Conservation (phyloP, 139 green algal species). For the Micractinium sp. region DNA sequence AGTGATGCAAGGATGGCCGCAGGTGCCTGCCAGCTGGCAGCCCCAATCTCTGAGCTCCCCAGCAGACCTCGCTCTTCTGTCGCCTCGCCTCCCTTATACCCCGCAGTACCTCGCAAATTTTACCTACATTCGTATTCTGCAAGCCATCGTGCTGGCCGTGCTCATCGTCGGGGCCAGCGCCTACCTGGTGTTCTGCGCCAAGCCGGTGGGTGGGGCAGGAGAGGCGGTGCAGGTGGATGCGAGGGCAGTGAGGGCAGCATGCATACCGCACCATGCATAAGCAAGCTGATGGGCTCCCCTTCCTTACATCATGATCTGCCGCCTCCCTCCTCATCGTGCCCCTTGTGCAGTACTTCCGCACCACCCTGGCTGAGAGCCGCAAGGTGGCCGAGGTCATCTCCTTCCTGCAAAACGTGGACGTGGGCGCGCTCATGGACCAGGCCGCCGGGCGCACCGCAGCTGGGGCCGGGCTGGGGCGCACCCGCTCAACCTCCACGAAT, state of each 20-base stretch:
- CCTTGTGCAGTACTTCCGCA: not conserved
- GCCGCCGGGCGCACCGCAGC: not conserved
- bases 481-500: not conserved
- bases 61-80: not conserved
- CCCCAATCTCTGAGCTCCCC: too few relatives aligned
- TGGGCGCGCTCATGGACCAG: not conserved
- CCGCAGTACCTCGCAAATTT: not conserved
- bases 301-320: too few relatives aligned
- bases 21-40: too few relatives aligned
- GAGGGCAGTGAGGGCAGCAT: too few relatives aligned
- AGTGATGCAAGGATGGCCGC: not conserved
- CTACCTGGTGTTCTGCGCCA: not conserved
- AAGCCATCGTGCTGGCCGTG: not conserved
- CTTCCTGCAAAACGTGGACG: not conserved
- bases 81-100: not conserved
- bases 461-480: not conserved
- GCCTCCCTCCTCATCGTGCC: not conserved
- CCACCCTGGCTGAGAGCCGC: not conserved
- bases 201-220: not conserved
- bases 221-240: too few relatives aligned
- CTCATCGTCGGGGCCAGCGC: not conserved
- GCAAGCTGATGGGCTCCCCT: too few relatives aligned
- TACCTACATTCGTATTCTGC: not conserved
- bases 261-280: too few relatives aligned
- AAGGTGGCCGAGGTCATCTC: conserved; percentile 24